Conservation (phyloP, 306 rosid species). For the Arachis stenosperma region DNA sequence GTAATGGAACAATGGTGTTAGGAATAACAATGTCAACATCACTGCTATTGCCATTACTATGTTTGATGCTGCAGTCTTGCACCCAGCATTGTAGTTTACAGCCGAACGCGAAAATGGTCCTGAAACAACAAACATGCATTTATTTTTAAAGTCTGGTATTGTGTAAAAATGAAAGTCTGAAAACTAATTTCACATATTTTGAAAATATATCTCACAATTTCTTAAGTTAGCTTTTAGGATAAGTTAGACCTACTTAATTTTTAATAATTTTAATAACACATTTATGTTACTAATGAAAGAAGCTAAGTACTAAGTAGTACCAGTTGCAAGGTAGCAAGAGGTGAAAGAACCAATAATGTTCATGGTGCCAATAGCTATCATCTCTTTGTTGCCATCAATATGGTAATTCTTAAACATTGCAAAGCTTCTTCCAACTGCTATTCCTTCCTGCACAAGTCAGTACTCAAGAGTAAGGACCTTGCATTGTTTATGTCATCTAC, state of each 20-base stretch:
- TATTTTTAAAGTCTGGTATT: no score
- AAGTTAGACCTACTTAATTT: no score
- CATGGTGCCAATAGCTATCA: slow-evolving; percentile 97
- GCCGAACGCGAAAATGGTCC: slow-evolving; percentile 96
- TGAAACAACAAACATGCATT: slow-evolving; percentile 38
- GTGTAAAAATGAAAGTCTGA: no score
- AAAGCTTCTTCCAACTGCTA: slow-evolving; percentile 98
- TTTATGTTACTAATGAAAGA: background rate
- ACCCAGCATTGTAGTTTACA: slow-evolving; percentile 92
- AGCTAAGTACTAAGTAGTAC: slow-evolving; percentile 34
- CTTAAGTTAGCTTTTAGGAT: no score
- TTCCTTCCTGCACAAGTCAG: slow-evolving; percentile 77
- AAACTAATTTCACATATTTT: no score
- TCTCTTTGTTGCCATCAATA: slow-evolving; percentile 95
- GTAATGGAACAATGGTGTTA: slow-evolving; percentile 90
- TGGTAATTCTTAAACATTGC: slow-evolving; percentile 88
- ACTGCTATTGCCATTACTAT: slow-evolving; percentile 86
- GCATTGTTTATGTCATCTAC: background rate
- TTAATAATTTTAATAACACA: no score
- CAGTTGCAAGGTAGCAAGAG: slow-evolving; percentile 93
- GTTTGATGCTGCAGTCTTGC: slow-evolving; percentile 94
- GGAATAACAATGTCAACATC: slow-evolving; percentile 81
- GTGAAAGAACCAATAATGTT: slow-evolving; percentile 88
- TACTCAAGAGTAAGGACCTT: background rate
- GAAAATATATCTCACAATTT: no score